Conservation (phyloP, 2,329 filamentous ascomycete species). For the Ceratocystis diversiconidia region DNA sequence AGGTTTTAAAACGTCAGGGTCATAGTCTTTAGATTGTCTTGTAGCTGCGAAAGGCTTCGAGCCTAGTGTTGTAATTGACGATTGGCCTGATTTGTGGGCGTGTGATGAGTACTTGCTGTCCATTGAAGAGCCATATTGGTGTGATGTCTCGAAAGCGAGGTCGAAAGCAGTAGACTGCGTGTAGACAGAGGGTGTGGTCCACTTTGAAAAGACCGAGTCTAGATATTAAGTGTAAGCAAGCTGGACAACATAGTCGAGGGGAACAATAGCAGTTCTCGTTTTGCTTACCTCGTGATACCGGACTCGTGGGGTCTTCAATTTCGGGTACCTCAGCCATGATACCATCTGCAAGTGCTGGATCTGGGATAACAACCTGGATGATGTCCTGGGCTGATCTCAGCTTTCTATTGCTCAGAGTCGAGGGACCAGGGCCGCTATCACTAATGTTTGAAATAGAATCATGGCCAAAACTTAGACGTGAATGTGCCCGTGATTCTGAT, state of each 20-base stretch:
- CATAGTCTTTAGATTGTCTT: slow-evolving; percentile 17
- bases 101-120: slow-evolving; percentile 24
- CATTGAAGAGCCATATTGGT: slow-evolving; percentile 17
- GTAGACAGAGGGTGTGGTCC: slow-evolving; percentile 10
- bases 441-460: slow-evolving; percentile 13
- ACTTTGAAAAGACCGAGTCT: slow-evolving; percentile 16
- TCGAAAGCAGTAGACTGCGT: slow-evolving; percentile 15
- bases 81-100: slow-evolving; percentile 30
- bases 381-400: neutral
- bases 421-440: slow-evolving; percentile 8
- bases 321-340: slow-evolving; percentile 5
- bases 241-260: neutral
- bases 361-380: neutral
- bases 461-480: slow-evolving; percentile 3
- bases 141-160: neutral
- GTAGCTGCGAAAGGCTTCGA: slow-evolving; percentile 28
- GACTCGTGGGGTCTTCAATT: slow-evolving; percentile 8
- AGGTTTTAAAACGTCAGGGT: slow-evolving; percentile 1
- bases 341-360: neutral
- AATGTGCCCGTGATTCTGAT: slow-evolving; percentile 10
- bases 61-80: slow-evolving; percentile 31
- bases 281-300: slow-evolving; percentile 5
- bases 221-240: neutral
- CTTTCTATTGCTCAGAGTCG: slow-evolving; percentile 3
- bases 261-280: neutral